A percentile compares a stretch with the other conserved stretches of the same genome.
Conservation (phyloP, 1,284 basidiomycete genomes). For the Trametes versicolor region DNA sequence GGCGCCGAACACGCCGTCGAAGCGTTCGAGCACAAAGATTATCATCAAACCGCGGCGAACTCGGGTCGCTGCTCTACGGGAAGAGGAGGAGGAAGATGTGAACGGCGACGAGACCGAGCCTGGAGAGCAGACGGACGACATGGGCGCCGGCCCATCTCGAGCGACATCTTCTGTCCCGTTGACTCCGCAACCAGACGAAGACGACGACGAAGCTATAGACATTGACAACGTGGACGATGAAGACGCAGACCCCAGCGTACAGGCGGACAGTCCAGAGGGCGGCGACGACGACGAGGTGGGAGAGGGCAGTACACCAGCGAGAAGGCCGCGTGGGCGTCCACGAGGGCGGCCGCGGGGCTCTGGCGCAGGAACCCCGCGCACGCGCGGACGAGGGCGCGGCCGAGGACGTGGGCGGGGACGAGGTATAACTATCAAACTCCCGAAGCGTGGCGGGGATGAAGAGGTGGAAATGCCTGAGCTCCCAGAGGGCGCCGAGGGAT, state of each 20-base stretch:
- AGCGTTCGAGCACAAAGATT: slow-evolving; percentile 37
- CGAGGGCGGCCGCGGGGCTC: slow-evolving; percentile 43
- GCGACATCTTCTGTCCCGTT: slow-evolving; percentile 25
- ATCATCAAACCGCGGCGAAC: slow-evolving; percentile 43
- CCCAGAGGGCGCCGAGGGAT: slow-evolving; percentile 42
- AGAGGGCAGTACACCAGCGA: slow-evolving; percentile 33
- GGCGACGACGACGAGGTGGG: slow-evolving; percentile 34
- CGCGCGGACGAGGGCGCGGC: slow-evolving; percentile 54
- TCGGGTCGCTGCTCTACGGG: slow-evolving; percentile 26
- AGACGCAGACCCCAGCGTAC: slow-evolving; percentile 24
- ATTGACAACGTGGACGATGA: slow-evolving; percentile 35
- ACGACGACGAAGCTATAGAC: slow-evolving; percentile 31
- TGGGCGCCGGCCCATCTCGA: slow-evolving; percentile 18
- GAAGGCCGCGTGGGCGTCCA: slow-evolving; percentile 40
- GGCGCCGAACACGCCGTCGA: slow-evolving; percentile 25
- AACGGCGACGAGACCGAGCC: slow-evolving; percentile 25
- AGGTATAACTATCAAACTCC: slow-evolving; percentile 48
- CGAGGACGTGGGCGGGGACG: slow-evolving; percentile 53
- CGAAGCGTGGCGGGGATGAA: slow-evolving; percentile 52
- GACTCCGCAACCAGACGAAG: slow-evolving; percentile 31
- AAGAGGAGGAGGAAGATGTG: slow-evolving; percentile 33
- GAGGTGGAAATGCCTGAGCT: slow-evolving; percentile 51
- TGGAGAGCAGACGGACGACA: slow-evolving; percentile 33
- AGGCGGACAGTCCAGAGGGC: slow-evolving; percentile 24
- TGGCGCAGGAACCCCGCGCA: slow-evolving; percentile 39